Conservation (phyloP, 192 early-diverging fungal genomes). For the Backusella circina region DNA sequence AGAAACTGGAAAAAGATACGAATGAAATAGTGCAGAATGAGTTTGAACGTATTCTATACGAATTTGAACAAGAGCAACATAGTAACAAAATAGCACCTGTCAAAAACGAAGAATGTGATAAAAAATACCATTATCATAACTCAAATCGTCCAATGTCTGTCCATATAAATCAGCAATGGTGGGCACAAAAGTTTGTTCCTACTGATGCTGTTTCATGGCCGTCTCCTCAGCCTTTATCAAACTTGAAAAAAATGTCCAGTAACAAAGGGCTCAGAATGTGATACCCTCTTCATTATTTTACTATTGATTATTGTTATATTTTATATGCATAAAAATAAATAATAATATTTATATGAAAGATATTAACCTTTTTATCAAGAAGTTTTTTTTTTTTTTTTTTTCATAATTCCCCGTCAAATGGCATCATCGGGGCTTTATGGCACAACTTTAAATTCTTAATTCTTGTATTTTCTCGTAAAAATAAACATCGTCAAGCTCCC, state of each 20-base stretch:
- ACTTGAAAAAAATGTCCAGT: neutral
- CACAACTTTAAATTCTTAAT: neutral
- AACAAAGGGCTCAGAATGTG: neutral
- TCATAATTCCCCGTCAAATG: neutral
- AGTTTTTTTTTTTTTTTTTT: neutral
- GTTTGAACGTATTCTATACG: neutral
- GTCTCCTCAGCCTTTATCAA: neutral
- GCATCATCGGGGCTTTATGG: neutral
- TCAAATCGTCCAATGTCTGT: neutral
- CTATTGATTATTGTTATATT: neutral
- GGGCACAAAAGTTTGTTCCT: neutral
- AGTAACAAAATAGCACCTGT: neutral
- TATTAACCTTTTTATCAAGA: too few relatives aligned
- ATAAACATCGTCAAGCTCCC: neutral
- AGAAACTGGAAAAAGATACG: neutral
- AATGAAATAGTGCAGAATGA: neutral
- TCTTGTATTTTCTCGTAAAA: neutral
- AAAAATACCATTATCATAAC: neutral
- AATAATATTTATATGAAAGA: neutral
- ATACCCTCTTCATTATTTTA: neutral
- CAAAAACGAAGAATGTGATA: neutral
- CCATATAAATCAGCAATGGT: slow-evolving; percentile 3
- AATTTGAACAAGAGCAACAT: slow-evolving; percentile 5
- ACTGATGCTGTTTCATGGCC: slow-evolving; percentile 6
- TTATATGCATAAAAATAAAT: neutral